Base-by-base conservation (phyloP, 495 filamentous ascomycete genomes). In the Venustampulla echinocandica region DNA sequence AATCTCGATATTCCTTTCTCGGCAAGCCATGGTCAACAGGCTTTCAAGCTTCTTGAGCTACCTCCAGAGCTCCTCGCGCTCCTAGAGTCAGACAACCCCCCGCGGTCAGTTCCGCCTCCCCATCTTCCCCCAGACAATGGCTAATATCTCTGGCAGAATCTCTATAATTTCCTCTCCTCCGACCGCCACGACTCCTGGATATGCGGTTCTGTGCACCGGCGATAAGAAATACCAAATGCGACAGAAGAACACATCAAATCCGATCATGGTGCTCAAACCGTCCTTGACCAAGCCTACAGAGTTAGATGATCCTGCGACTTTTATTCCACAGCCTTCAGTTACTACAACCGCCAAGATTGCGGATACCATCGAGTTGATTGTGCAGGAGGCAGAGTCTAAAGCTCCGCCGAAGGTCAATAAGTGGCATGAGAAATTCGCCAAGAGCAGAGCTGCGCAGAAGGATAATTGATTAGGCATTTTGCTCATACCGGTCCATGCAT, bases 241-340 rank as follows among this genome's bases (percentile, higher is more conserved):
- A 15, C 87, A 95, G 63, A 88, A 95, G 51, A 87, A 90, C 58
- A 90, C 88, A 0, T 95, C 88, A 13, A 96, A 96, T 60, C 82
- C 83, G 4, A 66, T 95, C 27, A 84, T 87, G 62, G 59, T 95
- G 6, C 68, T 87, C 21, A 62, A 69, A 22, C 74, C 86, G 15
- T 60, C 53, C 4, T 49, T 49, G 13, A 38, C 46, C 2, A 3
- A 49, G 6, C 48, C 58, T 2, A 53, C 49, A 21, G 50, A 58
- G 30, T 49, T 36, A 25, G 54, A 61, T 54, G 53, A 54, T 19
- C 30, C 51, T 7, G n/a, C 30, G 9, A 41, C 44, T 10, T 51
- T 56, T 11, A 57, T 62, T 5, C 58, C 75, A n/a, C 55, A 62
- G 14, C 44, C 59, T 0, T 66, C 66, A 5, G 50, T 90, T 2